phyloP scores from a whole-genome alignment of 1,284 basidiomycete genomes.

The Agaricales sp. region DNA sequence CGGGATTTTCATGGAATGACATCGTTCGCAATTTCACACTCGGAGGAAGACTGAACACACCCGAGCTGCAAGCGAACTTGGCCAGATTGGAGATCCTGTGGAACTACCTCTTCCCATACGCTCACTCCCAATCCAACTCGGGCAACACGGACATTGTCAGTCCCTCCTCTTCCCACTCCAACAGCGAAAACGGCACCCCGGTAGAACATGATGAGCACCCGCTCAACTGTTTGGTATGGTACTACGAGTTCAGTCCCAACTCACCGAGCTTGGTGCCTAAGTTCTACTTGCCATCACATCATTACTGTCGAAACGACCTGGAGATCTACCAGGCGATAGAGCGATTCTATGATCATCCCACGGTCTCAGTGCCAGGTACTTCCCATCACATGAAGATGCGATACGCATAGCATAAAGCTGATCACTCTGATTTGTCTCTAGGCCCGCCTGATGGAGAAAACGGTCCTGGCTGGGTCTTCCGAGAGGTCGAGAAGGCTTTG shows the following conservation, averaged over 20 bases:
- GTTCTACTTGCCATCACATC: constrained; percentile 20
- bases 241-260: constrained; percentile 19
- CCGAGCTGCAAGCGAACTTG: constrained; percentile 12
- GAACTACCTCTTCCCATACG: constrained; percentile 19
- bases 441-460: constrained; percentile 7
- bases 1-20: constrained; percentile 19
- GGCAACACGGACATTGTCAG: neutral
- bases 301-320: constrained; percentile 18
- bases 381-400: neutral
- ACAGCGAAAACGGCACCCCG: neutral
- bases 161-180: neutral
- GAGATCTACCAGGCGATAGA: constrained; percentile 18
- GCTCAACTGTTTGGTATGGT: constrained; percentile 18
- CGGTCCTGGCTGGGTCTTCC: constrained; percentile 16
- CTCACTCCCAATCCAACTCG: constrained; percentile 10
- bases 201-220: constrained; percentile 12
- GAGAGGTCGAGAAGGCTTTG: constrained; percentile 17
- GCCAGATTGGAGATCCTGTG: constrained; percentile 16
- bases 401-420: neutral
- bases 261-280: constrained; percentile 18
- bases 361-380: constrained; percentile 2
- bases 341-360: constrained; percentile 14
- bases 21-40: constrained; percentile 17
- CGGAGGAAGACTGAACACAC: constrained; percentile 16
- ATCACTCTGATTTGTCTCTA: neutral